A percentile compares a stretch with the other conserved stretches of the same genome.
Evolutionary conservation across 495 filamentous ascomycete genomes (phyloP).

Genomic region (Trichoderma reesei): DNA sequence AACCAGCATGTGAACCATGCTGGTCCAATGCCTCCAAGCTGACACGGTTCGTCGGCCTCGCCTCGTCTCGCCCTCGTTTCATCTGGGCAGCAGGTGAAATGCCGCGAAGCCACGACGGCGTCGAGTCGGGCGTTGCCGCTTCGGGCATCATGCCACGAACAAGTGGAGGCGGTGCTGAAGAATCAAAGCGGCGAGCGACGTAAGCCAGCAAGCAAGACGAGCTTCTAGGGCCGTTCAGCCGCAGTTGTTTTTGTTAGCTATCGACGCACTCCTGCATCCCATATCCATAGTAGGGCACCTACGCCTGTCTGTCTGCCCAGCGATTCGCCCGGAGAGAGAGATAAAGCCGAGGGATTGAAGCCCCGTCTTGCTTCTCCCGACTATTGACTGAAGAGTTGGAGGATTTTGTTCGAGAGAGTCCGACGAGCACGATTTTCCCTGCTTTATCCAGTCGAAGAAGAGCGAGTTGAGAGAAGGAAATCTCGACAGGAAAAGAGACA

Average conservation of each 20-base stretch:
- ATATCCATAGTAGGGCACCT: neutral
- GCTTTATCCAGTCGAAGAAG: no score
- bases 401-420: no score
- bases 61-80: neutral
- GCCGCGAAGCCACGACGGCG: no score
- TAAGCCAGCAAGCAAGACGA: neutral
- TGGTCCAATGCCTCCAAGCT: neutral
- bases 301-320: neutral
- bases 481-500: neutral
- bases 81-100: neutral
- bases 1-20: no score
- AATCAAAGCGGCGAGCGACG: neutral
- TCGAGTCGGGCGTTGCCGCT: neutral
- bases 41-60: neutral
- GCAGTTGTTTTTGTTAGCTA: neutral
- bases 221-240: neutral
- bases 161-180: neutral
- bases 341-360: neutral
- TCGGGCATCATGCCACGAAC: slow-evolving; percentile 3
- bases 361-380: neutral
- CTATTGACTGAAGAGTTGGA: no score
- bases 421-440: no score
- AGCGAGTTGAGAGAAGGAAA: no score
- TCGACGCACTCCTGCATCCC: slow-evolving; percentile 1
- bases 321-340: neutral